A percentile compares a stretch with the other conserved stretches of the same genome.
Evolutionary conservation across 345 rosid species (phyloP).

Genomic region (Acer saccharum): DNA sequence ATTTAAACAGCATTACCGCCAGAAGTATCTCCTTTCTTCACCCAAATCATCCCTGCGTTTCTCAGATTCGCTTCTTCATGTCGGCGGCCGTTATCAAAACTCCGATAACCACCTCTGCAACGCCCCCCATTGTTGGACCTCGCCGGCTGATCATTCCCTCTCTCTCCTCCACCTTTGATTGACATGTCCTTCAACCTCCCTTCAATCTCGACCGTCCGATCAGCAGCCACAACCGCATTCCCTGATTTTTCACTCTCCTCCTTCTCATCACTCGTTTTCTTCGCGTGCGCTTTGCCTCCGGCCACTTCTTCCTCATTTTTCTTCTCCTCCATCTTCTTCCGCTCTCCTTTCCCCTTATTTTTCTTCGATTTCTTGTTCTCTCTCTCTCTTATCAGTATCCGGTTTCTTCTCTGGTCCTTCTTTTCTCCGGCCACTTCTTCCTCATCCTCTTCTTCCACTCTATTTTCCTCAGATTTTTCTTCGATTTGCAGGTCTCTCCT

Average conservation of each 20-base stretch:
- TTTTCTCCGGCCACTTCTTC: background rate
- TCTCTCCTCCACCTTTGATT: background rate
- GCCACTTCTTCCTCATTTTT: background rate
- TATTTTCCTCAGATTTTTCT: background rate
- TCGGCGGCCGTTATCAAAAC: background rate
- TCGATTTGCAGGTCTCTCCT: background rate
- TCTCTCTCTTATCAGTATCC: background rate
- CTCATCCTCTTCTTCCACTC: background rate
- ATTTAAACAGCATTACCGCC: constrained; percentile 14
- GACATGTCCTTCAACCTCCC: constrained; percentile 3
- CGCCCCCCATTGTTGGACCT: background rate
- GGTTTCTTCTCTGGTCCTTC: background rate
- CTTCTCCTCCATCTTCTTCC: background rate
- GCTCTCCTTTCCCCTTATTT: background rate
- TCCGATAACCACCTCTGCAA: background rate
- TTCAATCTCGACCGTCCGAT: constrained; percentile 16
- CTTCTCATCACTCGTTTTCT: constrained; percentile 8
- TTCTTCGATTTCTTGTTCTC: background rate
- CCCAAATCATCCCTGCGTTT: constrained; percentile 38
- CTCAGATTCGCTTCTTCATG: background rate
- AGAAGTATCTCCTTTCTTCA: constrained; percentile 40
- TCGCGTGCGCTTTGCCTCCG: constrained; percentile 3
- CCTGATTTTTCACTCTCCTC: background rate
- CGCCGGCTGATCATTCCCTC: background rate
- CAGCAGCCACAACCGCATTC: constrained; percentile 10